phyloP scores from a whole-genome alignment of 495 filamentous ascomycete genomes.

The Aspergillus campestris region DNA sequence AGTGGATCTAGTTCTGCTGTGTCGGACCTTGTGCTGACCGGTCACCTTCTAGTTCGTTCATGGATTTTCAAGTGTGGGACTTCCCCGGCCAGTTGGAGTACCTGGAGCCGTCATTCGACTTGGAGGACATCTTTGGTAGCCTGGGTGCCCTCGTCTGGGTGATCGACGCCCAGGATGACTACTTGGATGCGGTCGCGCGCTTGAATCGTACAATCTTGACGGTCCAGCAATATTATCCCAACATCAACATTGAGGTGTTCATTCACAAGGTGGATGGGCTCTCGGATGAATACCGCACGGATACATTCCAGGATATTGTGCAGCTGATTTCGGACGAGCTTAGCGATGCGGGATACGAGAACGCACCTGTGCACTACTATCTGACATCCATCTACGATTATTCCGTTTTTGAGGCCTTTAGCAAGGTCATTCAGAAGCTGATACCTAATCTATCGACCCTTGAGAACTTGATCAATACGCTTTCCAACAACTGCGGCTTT shows the following conservation, averaged over 20 bases:
- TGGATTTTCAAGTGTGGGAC: conserved; percentile 98
- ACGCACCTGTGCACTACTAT: conserved; percentile 85
- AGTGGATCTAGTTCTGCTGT: conserved; percentile 14
- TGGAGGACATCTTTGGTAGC: conserved; percentile 86
- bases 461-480: conserved; percentile 82
- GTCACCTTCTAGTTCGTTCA: conserved; percentile 63
- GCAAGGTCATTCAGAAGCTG: conserved; percentile 94
- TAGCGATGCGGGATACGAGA: conserved; percentile 82
- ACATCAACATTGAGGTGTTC: conserved; percentile 94
- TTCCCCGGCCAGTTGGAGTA: conserved; percentile 91
- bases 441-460: conserved; percentile 88
- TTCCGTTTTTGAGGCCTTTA: conserved; percentile 95
- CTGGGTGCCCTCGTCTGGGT: conserved; percentile 96
- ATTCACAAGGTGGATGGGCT: conserved; percentile 97
- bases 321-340: conserved; percentile 97
- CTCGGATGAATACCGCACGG: conserved; percentile 86
- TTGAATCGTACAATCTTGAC: conserved; percentile 80
- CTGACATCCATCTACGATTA: conserved; percentile 97
- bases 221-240: conserved; percentile 76
- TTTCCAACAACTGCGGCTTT: conserved; percentile 82
- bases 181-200: conserved; percentile 78
- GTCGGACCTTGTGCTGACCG: neutral
- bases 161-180: conserved; percentile 96
- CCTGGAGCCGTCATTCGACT: conserved; percentile 75
- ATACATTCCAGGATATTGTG: conserved; percentile 88